A percentile compares a stretch with the other conserved stretches of the same genome.
phyloP scores from a whole-genome alignment of 495 filamentous ascomycete genomes.

The Aspergillus biplanus region DNA sequence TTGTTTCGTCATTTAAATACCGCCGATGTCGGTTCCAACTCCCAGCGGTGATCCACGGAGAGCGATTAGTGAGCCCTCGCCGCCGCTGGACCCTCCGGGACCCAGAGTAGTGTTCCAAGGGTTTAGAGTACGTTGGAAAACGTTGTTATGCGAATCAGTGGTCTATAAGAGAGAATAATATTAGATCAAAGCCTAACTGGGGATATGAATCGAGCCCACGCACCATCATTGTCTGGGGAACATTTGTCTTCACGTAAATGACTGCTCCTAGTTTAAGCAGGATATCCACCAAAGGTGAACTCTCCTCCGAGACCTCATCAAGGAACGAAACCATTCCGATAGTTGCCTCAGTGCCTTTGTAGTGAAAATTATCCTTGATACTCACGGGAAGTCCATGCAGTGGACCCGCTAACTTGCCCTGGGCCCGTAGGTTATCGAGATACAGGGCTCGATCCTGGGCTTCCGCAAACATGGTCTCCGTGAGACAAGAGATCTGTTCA shows the following conservation, averaged over 20 bases:
- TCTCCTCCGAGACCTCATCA: constrained; percentile 18
- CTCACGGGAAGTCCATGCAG: constrained; percentile 67
- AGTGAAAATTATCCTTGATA: constrained; percentile 62
- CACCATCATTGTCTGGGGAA: constrained; percentile 54
- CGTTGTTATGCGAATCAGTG: constrained; percentile 57
- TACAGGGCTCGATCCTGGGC: constrained; percentile 38
- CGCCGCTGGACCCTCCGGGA: constrained; percentile 59
- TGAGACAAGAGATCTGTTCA: constrained; percentile 53
- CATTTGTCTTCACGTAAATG: constrained; percentile 61
- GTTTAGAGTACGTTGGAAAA: constrained; percentile 60
- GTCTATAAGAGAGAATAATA: constrained; percentile 13
- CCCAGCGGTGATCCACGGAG: constrained; percentile 40
- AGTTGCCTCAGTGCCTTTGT: constrained; percentile 47
- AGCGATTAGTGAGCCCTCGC: constrained; percentile 56
- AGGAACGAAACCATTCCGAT: constrained; percentile 32
- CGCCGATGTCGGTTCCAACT: constrained; percentile 44
- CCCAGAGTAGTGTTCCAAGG: constrained; percentile 57
- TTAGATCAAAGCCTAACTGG: background rate
- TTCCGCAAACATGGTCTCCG: constrained; percentile 57
- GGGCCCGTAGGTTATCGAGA: constrained; percentile 38
- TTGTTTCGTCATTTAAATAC: background rate
- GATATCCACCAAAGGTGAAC: constrained; percentile 30
- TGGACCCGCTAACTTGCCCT: constrained; percentile 53
- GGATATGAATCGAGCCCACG: background rate
- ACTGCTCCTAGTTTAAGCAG: constrained; percentile 42